A percentile compares a stretch with the other conserved stretches of the same genome.
These are phyloP conservation scores for Brassica juncea DNA, from an alignment of 345 rosid genomes.

Conservation along the genomic window DNA sequence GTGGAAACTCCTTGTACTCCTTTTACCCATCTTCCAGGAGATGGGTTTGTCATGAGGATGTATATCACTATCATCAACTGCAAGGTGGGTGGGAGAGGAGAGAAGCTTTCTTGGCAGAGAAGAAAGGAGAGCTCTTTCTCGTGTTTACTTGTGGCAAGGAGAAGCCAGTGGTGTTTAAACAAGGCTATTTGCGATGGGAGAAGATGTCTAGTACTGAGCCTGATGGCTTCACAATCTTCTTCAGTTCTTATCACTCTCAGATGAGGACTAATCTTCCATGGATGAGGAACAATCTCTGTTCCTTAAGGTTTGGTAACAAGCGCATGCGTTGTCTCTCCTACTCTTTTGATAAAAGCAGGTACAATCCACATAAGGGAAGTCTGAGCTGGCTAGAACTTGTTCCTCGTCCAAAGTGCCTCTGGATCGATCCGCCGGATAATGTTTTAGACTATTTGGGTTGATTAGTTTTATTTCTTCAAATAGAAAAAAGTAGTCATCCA, in stretches of 20 bases:
- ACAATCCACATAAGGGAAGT: not conserved
- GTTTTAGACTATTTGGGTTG: not conserved
- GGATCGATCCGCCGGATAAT: not conserved
- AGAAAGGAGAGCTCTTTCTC: not conserved
- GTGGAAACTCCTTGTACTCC: not conserved
- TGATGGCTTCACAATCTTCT: not conserved
- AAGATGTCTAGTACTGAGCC: not conserved
- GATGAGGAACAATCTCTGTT: constrained; percentile 4
- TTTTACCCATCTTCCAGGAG: not conserved
- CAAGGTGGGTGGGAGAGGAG: not conserved
- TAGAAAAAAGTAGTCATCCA: not conserved
- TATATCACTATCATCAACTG: not conserved
- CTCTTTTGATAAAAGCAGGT: not conserved
- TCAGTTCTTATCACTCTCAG: not conserved
- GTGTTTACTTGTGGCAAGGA: not conserved
- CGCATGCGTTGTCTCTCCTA: not conserved
- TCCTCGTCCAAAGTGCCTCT: not conserved
- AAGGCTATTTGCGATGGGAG: not conserved
- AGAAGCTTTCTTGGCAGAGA: not conserved
- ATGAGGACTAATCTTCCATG: not conserved
- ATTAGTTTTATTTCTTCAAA: not conserved
- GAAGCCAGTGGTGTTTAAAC: not conserved
- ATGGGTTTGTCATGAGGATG: constrained; percentile 1
- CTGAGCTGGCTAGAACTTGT: not conserved
- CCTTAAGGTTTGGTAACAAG: not conserved